A percentile compares a stretch with the other conserved stretches of the same genome.
These are phyloP conservation scores for Cladobotryum protrusum DNA, from an alignment of 2,329 filamentous ascomycete species.

Conservation along the genomic window DNA sequence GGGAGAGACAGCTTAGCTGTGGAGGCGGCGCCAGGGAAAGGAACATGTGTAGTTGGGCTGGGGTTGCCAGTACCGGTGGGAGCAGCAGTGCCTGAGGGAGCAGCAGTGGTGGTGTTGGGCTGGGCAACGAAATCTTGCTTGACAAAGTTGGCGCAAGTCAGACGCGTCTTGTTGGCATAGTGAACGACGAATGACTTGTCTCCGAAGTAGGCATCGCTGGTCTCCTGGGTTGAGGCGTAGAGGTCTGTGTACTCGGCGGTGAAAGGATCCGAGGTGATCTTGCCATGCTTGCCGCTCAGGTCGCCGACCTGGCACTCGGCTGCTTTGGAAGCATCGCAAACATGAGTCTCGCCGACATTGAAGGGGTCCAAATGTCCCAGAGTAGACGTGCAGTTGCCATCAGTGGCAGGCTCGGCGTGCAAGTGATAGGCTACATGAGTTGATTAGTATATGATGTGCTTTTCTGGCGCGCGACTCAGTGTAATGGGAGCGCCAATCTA, in stretches of 20 bases:
- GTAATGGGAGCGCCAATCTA: constrained; percentile 11
- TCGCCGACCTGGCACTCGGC: constrained; percentile 71
- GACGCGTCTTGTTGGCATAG: constrained; percentile 56
- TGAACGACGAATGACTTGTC: constrained; percentile 61
- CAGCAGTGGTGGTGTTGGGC: background rate
- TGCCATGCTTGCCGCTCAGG: constrained; percentile 66
- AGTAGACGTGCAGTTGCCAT: constrained; percentile 67
- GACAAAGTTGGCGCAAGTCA: constrained; percentile 59
- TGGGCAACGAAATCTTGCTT: constrained; percentile 9
- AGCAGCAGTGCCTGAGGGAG: background rate
- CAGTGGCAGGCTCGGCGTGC: constrained; percentile 53
- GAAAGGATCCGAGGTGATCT: constrained; percentile 47
- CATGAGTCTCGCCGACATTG: constrained; percentile 52
- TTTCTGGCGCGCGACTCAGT: no score
- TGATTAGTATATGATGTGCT: background rate
- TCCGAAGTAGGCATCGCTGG: constrained; percentile 53
- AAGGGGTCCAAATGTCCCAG: constrained; percentile 67
- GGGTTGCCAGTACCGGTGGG: constrained; percentile 1
- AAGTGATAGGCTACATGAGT: constrained; percentile 59
- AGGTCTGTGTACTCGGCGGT: constrained; percentile 46
- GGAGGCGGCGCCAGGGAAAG: constrained; percentile 8
- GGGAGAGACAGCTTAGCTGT: background rate
- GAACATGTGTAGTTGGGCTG: constrained; percentile 1
- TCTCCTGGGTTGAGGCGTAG: constrained; percentile 49
- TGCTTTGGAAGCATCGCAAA: constrained; percentile 52